Evolutionary conservation across 1,284 basidiomycete genomes (phyloP), one percentile per base, ranked within the genome.

Genomic region (Trichosporon ovoides): DNA sequence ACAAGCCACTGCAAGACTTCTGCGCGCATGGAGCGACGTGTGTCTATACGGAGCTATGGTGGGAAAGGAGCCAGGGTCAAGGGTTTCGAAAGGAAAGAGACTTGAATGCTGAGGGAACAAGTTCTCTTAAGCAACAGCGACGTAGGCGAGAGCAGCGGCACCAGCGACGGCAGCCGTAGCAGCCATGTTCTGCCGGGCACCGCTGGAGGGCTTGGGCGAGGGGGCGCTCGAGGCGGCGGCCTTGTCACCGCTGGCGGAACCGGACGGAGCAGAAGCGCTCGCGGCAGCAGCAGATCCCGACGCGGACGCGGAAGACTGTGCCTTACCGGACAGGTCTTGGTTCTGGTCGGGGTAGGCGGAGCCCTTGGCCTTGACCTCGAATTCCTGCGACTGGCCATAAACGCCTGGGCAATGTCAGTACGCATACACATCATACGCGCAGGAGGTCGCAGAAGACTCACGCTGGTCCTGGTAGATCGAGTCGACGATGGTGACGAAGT

Each of bases 341-440:
- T 48, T 48, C 43, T 48, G 43, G 43, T 48, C 43, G 43, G 43
- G 43, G 43, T 48, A 48, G 43, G 43, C 24, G 19, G 43, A 48
- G 20, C 51, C 51, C 35, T 24, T 38, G 16, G 51, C 7, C 51
- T 52, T 52, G 35, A 52, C 22, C 51, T 52, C 51, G 20, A 52
- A 52, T 7, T 22, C 16, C 35, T 52, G 36, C 35, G 51, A 52
- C 51, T 36, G 37, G 51, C 35, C 51, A 6, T 36, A 52, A 14
- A 48, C 7, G 28, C 35, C 51, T 52, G 46, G 5, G 24, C 22
- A 1, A 10, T 46, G 46, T 48, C 24, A 48, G 43, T 28, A 13
- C 6, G 3, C 14, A 19, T 24, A 7, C 16, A n/a, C 35, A 14
- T 37, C 35, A n/a, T n/a, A n/a, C n/a, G n/a, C n/a, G n/a, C n/a